phyloP scores from a whole-genome alignment of 768 basidiomycete species.

The Boletus barrowsii region DNA sequence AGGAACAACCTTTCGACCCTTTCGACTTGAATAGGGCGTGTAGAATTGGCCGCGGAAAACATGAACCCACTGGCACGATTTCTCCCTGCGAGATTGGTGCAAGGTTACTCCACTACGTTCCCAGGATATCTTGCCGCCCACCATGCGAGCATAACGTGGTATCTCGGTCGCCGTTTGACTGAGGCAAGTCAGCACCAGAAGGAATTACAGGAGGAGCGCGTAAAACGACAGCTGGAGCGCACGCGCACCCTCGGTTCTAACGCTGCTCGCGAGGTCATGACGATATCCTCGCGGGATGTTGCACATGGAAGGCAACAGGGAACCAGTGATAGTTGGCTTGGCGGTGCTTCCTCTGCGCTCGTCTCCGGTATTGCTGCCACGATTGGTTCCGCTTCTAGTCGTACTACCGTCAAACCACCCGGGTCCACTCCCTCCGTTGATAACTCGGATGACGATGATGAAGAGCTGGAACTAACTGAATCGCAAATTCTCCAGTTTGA shows the following conservation, averaged over 20 bases:
- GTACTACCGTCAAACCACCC: conserved; percentile 27
- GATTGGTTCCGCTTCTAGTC: conserved; percentile 46
- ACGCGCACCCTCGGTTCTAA: conserved; percentile 78
- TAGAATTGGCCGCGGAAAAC: conserved; percentile 61
- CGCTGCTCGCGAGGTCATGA: conserved; percentile 62
- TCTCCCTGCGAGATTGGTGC: conserved; percentile 67
- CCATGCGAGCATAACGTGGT: conserved; percentile 90
- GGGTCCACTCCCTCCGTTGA: conserved; percentile 35
- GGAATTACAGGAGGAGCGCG: conserved; percentile 91
- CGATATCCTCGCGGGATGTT: conserved; percentile 36
- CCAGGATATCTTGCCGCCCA: conserved; percentile 85
- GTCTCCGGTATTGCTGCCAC: conserved; percentile 55
- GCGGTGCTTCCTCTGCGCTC: conserved; percentile 53
- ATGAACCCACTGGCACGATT: conserved; percentile 65
- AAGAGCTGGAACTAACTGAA: conserved; percentile 77
- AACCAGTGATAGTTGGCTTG: conserved; percentile 56
- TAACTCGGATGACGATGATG: conserved; percentile 63
- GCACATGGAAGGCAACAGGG: conserved; percentile 17
- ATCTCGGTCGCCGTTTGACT: conserved; percentile 76
- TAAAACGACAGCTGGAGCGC: conserved; percentile 83
- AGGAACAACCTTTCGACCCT: conserved; percentile 17
- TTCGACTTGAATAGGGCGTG: conserved; percentile 48
- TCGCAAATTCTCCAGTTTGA: conserved; percentile 94
- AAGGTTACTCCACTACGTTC: conserved; percentile 45
- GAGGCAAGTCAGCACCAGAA: conserved; percentile 76